Conservation (phyloP, 495 filamentous ascomycete genomes). For the Aspergillus ostianus region DNA sequence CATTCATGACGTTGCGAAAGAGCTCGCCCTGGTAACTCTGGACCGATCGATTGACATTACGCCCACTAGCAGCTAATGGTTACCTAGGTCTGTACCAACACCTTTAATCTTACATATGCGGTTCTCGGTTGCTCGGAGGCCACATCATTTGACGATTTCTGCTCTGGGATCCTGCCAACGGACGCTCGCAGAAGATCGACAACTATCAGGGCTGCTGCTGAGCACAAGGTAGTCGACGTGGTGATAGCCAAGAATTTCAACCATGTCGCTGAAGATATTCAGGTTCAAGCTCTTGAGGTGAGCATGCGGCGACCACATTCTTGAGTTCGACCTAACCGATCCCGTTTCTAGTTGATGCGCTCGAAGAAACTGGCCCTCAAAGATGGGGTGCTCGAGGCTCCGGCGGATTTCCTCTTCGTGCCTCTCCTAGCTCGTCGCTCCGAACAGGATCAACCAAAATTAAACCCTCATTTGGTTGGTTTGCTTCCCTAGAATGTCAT, state of each 20-base stretch:
- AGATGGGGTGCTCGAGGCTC: slow-evolving; percentile 67
- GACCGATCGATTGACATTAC: slow-evolving; percentile 35
- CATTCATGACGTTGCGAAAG: slow-evolving; percentile 63
- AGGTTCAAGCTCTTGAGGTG: slow-evolving; percentile 82
- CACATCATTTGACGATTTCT: slow-evolving; percentile 80
- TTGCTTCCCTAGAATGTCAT: background rate
- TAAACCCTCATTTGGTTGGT: slow-evolving; percentile 51
- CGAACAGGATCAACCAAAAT: slow-evolving; percentile 26
- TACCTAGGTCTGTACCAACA: slow-evolving; percentile 58
- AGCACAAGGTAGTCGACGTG: slow-evolving; percentile 64
- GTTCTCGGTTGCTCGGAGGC: slow-evolving; percentile 68
- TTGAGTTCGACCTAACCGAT: slow-evolving; percentile 13
- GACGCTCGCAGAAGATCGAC: slow-evolving; percentile 22
- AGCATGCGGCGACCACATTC: background rate
- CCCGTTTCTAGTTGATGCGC: slow-evolving; percentile 65
- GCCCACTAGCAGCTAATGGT: slow-evolving; percentile 24
- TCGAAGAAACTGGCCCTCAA: slow-evolving; percentile 73
- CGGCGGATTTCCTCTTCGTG: slow-evolving; percentile 78
- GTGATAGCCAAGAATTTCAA: slow-evolving; percentile 81
- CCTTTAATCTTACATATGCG: slow-evolving; percentile 67
- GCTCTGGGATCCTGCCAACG: slow-evolving; percentile 56
- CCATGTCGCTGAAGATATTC: slow-evolving; percentile 64
- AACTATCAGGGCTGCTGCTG: slow-evolving; percentile 16
- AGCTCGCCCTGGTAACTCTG: slow-evolving; percentile 63
- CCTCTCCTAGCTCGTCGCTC: slow-evolving; percentile 55